Evolutionary conservation across 2,329 filamentous ascomycete species (phyloP).

Genomic region (Knoxdaviesia proteae): DNA sequence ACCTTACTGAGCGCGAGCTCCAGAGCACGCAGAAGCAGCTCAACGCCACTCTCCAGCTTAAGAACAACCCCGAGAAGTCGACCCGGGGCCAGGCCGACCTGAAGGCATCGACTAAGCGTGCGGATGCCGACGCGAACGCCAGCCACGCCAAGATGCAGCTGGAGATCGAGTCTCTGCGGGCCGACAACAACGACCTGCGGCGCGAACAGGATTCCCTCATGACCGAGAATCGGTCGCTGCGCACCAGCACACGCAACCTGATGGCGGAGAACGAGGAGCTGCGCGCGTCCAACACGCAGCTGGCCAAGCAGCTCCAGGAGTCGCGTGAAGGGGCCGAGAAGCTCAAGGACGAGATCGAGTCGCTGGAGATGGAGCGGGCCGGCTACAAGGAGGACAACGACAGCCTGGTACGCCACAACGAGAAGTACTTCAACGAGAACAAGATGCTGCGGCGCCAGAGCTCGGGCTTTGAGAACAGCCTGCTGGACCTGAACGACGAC

Average conservation of each 20-base stretch:
- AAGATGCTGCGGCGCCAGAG: slow-evolving; percentile 27
- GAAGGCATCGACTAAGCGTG: slow-evolving; percentile 11
- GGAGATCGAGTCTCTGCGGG: slow-evolving; percentile 19
- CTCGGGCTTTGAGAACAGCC: slow-evolving; percentile 22
- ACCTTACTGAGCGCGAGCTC: slow-evolving; percentile 19
- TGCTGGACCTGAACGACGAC: slow-evolving; percentile 23
- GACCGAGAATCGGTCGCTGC: slow-evolving; percentile 23
- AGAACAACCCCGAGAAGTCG: slow-evolving; percentile 16
- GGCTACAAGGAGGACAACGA: slow-evolving; percentile 28
- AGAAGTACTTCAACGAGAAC: slow-evolving; percentile 32
- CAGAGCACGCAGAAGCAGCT: slow-evolving; percentile 20
- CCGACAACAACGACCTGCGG: slow-evolving; percentile 19
- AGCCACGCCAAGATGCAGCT: slow-evolving; percentile 19
- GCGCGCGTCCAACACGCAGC: slow-evolving; percentile 17
- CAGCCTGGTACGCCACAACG: slow-evolving; percentile 31
- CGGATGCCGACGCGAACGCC: slow-evolving; percentile 13
- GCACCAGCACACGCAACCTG: slow-evolving; percentile 18
- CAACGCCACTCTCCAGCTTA: slow-evolving; percentile 18
- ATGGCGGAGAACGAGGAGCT: slow-evolving; percentile 22
- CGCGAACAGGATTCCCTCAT: slow-evolving; percentile 21
- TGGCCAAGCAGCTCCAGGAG: slow-evolving; percentile 20
- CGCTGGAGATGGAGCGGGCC: slow-evolving; percentile 20
- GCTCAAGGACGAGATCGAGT: slow-evolving; percentile 16
- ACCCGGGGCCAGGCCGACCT: slow-evolving; percentile 19
- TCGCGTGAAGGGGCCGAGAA: slow-evolving; percentile 19